phyloP scores from a whole-genome alignment of 805 yeast genomes.

The Candida hungchunana region DNA sequence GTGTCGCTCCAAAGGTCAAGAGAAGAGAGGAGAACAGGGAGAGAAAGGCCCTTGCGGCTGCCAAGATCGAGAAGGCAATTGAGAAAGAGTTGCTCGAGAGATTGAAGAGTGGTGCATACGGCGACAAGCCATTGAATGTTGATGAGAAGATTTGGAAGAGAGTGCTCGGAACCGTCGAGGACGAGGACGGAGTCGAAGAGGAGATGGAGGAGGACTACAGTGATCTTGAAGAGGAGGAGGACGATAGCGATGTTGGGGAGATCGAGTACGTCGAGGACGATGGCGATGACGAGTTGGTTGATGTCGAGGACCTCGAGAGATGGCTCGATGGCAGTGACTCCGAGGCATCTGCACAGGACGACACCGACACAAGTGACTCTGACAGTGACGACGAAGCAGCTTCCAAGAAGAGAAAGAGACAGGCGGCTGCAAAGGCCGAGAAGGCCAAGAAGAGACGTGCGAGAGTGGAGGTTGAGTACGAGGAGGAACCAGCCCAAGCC shows the following conservation, averaged over 20 bases:
- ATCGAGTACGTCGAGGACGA: conserved; percentile 89
- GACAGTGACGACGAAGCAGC: conserved; percentile 34
- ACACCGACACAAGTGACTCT: conserved; percentile 30
- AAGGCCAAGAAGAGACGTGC: conserved; percentile 52
- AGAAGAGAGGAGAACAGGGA: conserved; percentile 93
- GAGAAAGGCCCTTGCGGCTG: conserved; percentile 94
- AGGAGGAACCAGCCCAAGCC: conserved; percentile 52
- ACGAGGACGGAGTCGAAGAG: conserved; percentile 50
- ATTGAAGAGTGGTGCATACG: conserved; percentile 96
- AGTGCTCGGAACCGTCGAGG: conserved; percentile 80
- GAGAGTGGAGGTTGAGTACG: conserved; percentile 79
- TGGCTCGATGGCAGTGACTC: conserved; percentile 64
- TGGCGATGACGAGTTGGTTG: conserved; percentile 88
- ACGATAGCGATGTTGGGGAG: conserved; percentile 61
- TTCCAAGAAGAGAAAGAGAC: conserved; percentile 32
- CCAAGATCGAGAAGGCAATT: conserved; percentile 92
- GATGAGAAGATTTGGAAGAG: conserved; percentile 95
- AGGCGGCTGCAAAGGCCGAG: conserved; percentile 35
- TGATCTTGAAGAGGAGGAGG: conserved; percentile 46
- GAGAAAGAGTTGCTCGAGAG: conserved; percentile 94
- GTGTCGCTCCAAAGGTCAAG: conserved; percentile 89
- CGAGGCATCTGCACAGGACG: conserved; percentile 32
- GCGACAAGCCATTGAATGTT: conserved; percentile 95
- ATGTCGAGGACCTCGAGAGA: conserved; percentile 86
- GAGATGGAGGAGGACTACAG: conserved; percentile 46